phyloP scores from a whole-genome alignment of 2,329 filamentous ascomycete genomes.

The Ophiostoma piceae region DNA sequence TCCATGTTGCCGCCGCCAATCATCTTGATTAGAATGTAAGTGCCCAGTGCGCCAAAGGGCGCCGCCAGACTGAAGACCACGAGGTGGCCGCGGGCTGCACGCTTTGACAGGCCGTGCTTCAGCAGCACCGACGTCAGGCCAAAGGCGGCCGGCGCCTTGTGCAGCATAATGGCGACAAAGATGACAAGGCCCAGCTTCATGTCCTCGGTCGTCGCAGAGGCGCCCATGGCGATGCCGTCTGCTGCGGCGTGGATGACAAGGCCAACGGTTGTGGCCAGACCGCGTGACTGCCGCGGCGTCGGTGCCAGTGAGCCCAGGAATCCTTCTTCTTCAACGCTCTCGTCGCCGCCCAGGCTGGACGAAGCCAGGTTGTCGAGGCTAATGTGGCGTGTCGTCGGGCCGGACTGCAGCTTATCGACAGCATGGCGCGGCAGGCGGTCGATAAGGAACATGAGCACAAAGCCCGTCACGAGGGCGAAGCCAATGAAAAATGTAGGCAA shows the following conservation, averaged over 20 bases:
- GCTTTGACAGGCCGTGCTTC: slow-evolving; percentile 85
- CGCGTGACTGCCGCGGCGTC: slow-evolving; percentile 54
- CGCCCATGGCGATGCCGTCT: slow-evolving; percentile 92
- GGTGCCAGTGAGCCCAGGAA: slow-evolving; percentile 56
- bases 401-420: slow-evolving; percentile 57
- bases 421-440: slow-evolving; percentile 76
- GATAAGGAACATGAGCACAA: slow-evolving; percentile 94
- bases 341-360: slow-evolving; percentile 31
- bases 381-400: slow-evolving; percentile 72
- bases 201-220: slow-evolving; percentile 70
- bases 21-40: slow-evolving; percentile 73
- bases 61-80: slow-evolving; percentile 89
- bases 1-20: slow-evolving; percentile 54
- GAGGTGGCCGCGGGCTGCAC: slow-evolving; percentile 75
- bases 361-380: slow-evolving; percentile 71
- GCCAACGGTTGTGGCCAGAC: slow-evolving; percentile 80
- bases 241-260: slow-evolving; percentile 94
- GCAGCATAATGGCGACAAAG: slow-evolving; percentile 93
- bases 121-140: slow-evolving; percentile 84
- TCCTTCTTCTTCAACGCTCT: slow-evolving; percentile 44
- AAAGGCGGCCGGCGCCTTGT: slow-evolving; percentile 94
- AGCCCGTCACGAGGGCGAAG: slow-evolving; percentile 78
- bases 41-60: slow-evolving; percentile 75
- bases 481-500: slow-evolving; percentile 74
- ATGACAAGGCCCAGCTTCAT: slow-evolving; percentile 81